A percentile compares a stretch with the other conserved stretches of the same genome.
Evolutionary conservation across 2,329 filamentous ascomycete species (phyloP).

Genomic region (Parastagonospora avenae): DNA sequence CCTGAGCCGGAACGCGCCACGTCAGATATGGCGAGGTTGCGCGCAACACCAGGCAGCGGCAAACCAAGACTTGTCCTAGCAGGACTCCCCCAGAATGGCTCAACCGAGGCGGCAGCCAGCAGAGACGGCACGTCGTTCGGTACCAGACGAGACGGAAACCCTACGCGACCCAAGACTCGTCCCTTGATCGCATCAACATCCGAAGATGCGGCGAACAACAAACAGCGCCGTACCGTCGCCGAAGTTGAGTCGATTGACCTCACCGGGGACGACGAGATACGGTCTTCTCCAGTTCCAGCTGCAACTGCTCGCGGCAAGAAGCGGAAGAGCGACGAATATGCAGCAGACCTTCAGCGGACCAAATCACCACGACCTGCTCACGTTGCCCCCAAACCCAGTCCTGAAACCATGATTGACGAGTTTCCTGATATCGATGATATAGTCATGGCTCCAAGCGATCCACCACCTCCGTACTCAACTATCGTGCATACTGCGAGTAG

Average conservation of each 20-base stretch:
- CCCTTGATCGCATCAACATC: constrained; percentile 7
- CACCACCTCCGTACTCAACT: constrained; percentile 53
- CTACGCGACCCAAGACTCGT: constrained; percentile 2
- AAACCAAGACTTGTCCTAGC: constrained; percentile 45
- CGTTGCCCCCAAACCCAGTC: constrained; percentile 14
- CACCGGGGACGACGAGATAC: constrained; percentile 33
- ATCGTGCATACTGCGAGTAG: constrained; percentile 25
- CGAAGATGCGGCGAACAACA: constrained; percentile 4
- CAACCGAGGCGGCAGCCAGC: constrained; percentile 6
- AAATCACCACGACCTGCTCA: constrained; percentile 24
- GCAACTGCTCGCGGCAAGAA: constrained; percentile 42
- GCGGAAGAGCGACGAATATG: constrained; percentile 54
- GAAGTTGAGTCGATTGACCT: constrained; percentile 46
- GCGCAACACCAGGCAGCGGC: constrained; percentile 50
- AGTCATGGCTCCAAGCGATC: constrained; percentile 25
- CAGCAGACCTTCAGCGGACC: constrained; percentile 24
- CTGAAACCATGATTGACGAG: constrained; percentile 26
- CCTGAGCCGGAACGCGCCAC: constrained; percentile 8
- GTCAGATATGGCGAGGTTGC: constrained; percentile 51
- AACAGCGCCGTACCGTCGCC: constrained; percentile 14
- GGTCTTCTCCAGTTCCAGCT: constrained; percentile 22
- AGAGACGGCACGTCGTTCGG: constrained; percentile 4
- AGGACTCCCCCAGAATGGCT: constrained; percentile 20
- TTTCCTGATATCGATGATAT: constrained; percentile 50
- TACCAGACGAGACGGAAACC: constrained; percentile 1